phyloP scores from a whole-genome alignment of 1,139 yeast species.

The Wickerhamomyces sp. region DNA sequence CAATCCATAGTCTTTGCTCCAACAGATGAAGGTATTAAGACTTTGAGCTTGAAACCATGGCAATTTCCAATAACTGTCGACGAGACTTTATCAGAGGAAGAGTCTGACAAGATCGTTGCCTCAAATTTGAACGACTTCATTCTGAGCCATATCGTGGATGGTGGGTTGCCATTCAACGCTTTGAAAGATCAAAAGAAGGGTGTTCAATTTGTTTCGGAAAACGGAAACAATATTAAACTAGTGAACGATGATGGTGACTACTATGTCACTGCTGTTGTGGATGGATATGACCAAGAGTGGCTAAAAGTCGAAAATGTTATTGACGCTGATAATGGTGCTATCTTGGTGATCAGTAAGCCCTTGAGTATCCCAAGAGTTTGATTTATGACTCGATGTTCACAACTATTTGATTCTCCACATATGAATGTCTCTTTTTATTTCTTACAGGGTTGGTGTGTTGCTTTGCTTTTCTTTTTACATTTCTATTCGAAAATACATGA shows the following conservation, averaged over 20 bases:
- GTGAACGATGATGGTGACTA: slow-evolving; percentile 38
- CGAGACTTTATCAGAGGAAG: slow-evolving; percentile 31
- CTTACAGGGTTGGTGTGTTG: too few species aligned
- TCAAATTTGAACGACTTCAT: slow-evolving; percentile 48
- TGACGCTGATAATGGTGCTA: slow-evolving; percentile 54
- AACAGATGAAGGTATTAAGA: slow-evolving; percentile 45
- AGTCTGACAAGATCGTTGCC: slow-evolving; percentile 37
- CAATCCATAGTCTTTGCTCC: slow-evolving; percentile 57
- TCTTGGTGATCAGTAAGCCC: slow-evolving; percentile 42
- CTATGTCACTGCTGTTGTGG: slow-evolving; percentile 31
- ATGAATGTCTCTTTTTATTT: too few species aligned
- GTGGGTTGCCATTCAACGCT: slow-evolving; percentile 22
- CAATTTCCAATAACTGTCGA: slow-evolving; percentile 50
- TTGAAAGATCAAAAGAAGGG: slow-evolving; percentile 21
- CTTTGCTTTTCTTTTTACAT: too few species aligned
- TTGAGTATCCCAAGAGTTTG: slow-evolving; percentile 11
- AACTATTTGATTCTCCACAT: too few species aligned
- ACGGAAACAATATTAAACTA: slow-evolving; percentile 40
- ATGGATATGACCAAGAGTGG: slow-evolving; percentile 32
- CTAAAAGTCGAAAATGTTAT: slow-evolving; percentile 36
- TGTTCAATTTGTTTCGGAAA: slow-evolving; percentile 32
- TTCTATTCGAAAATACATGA: too few species aligned
- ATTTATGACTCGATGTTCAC: too few species aligned
- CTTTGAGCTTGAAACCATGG: slow-evolving; percentile 54
- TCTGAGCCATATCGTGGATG: slow-evolving; percentile 45